A percentile compares a stretch with the other conserved stretches of the same genome.
Conservation (phyloP, 805 yeast species). For the Starmerella vaccinii region DNA sequence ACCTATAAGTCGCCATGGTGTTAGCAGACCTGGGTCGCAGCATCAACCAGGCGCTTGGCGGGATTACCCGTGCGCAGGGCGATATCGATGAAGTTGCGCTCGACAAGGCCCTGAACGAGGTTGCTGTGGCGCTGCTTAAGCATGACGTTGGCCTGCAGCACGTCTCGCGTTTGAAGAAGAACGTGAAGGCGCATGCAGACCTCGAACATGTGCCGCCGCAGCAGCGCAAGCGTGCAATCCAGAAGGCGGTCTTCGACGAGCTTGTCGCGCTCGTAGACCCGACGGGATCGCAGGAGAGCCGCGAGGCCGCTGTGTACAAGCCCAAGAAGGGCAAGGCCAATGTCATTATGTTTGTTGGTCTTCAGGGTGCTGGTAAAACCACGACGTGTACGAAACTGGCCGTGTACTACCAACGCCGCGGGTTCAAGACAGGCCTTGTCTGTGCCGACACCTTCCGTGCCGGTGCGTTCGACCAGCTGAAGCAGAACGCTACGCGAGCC, state of each 20-base stretch:
- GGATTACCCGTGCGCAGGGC: slow-evolving; percentile 43
- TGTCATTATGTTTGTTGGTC: slow-evolving; percentile 94
- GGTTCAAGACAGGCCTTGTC: slow-evolving; percentile 88
- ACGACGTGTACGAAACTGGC: slow-evolving; percentile 96
- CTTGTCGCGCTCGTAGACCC: slow-evolving; percentile 77
- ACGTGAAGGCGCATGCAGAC: slow-evolving; percentile 50
- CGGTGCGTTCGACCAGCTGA: slow-evolving; percentile 97
- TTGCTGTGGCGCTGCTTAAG: slow-evolving; percentile 81
- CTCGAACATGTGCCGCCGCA: slow-evolving; percentile 43
- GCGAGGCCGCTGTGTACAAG: slow-evolving; percentile 42
- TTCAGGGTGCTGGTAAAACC: slow-evolving; percentile 98
- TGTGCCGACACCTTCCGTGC: slow-evolving; percentile 99
- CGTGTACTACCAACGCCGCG: slow-evolving; percentile 84
- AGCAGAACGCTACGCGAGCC: slow-evolving; percentile 94
- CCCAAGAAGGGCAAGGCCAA: slow-evolving; percentile 74
- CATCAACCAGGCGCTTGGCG: slow-evolving; percentile 62
- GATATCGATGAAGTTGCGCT: slow-evolving; percentile 54
- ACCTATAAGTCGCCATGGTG: slow-evolving; percentile 41
- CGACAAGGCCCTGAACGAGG: slow-evolving; percentile 69
- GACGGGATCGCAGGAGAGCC: slow-evolving; percentile 23
- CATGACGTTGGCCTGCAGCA: slow-evolving; percentile 86
- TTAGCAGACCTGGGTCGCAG: slow-evolving; percentile 70
- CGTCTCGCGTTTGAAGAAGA: slow-evolving; percentile 66
- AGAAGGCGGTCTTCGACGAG: slow-evolving; percentile 91
- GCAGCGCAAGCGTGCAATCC: slow-evolving; percentile 70